Conservation (phyloP, 768 basidiomycete species). For the Kwoniella europaea region DNA sequence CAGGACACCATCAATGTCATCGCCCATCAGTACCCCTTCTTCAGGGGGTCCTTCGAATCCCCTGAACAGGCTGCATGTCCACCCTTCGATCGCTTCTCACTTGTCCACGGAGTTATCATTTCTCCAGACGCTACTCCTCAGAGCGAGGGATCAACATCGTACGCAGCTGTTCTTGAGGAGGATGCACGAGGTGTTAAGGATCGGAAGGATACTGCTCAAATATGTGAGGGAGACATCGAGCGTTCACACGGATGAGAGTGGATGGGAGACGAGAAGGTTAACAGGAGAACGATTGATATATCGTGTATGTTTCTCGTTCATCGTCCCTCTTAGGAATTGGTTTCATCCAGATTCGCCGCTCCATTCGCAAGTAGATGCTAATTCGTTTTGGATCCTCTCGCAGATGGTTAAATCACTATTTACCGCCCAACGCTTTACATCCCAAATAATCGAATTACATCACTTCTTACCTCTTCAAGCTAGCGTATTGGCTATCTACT, state of each 20-base stretch:
- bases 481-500: constrained; percentile 33
- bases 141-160: constrained; percentile 46
- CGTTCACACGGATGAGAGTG: background rate
- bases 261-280: constrained; percentile 11
- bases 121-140: constrained; percentile 21
- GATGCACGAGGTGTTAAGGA: constrained; percentile 30
- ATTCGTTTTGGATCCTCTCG: background rate
- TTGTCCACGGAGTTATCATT: constrained; percentile 33
- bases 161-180: constrained; percentile 39
- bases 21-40: no score
- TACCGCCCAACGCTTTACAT: constrained; percentile 18
- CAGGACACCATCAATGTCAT: background rate
- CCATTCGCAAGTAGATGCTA: background rate
- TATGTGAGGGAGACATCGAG: background rate
- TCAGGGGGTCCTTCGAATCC: constrained; percentile 11
- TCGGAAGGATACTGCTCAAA: constrained; percentile 15
- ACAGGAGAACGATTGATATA: background rate
- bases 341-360: no score
- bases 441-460: constrained; percentile 38
- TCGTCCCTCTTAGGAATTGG: background rate
- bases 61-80: constrained; percentile 10
- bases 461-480: constrained; percentile 49
- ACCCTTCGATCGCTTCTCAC: constrained; percentile 34
- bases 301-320: constrained; percentile 4
- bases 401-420: constrained; percentile 23